phyloP scores from a whole-genome alignment of 1,284 basidiomycete species.

The Rhodotorula mucilaginosa region DNA sequence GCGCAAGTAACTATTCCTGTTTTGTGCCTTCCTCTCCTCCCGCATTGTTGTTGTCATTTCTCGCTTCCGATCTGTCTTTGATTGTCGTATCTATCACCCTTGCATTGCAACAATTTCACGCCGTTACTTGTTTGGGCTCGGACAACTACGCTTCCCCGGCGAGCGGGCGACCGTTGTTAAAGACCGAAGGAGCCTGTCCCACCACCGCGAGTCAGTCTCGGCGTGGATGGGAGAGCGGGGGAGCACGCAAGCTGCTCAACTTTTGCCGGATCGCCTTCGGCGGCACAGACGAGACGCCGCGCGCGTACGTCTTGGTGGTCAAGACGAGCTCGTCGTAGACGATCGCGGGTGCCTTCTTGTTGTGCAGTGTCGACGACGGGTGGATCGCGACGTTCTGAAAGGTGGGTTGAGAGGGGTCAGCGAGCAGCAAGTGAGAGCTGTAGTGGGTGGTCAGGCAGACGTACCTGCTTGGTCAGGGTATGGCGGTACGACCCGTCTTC shows the following conservation, averaged over 20 bases:
- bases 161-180: neutral
- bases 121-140: neutral
- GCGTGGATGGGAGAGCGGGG: neutral
- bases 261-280: conserved; percentile 42
- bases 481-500: conserved; percentile 78
- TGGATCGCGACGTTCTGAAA: conserved; percentile 69
- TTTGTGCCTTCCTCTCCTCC: neutral
- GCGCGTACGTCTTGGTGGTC: conserved; percentile 80
- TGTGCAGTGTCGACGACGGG: conserved; percentile 73
- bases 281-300: conserved; percentile 76
- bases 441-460: conserved; percentile 43
- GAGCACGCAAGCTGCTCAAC: conserved; percentile 4
- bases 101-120: neutral
- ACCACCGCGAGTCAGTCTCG: neutral
- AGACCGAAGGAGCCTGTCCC: neutral
- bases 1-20: conserved; percentile 1
- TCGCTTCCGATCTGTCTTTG: neutral
- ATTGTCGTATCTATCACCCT: conserved; percentile 26
- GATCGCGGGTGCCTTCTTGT: conserved; percentile 76
- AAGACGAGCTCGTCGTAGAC: conserved; percentile 88
- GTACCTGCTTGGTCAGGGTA: conserved; percentile 69
- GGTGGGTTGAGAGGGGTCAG: neutral
- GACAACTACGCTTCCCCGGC: neutral
- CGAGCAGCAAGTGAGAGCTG: no score
- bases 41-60: conserved; percentile 4